phyloP scores from a whole-genome alignment of 257 asterid species.

The Coffea eugenioides region DNA sequence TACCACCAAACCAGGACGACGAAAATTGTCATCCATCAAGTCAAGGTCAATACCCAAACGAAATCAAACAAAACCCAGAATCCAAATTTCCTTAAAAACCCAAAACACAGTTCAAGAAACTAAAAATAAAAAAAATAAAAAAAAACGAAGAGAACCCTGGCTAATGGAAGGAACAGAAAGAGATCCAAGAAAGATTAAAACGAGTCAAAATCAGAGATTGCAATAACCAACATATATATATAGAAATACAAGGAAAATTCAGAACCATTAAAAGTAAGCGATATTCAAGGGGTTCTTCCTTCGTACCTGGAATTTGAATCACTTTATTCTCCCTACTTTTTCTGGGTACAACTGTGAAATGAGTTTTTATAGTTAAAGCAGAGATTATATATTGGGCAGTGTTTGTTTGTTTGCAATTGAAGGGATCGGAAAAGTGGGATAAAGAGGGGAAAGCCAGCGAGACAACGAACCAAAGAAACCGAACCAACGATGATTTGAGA shows the following conservation, averaged over 20 bases:
- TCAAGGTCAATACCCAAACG: neutral
- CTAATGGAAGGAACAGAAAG: neutral
- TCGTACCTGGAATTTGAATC: conserved; percentile 19
- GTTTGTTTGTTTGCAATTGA: neutral
- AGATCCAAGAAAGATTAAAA: conserved; percentile 8
- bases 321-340: neutral
- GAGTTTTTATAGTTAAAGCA: neutral
- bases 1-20: conserved; percentile 28
- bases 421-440: neutral
- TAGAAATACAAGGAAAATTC: neutral
- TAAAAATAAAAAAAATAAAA: neutral
- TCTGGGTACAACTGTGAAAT: neutral
- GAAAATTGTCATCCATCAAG: conserved; percentile 20
- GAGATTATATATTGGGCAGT: no score
- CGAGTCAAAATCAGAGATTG: conserved; percentile 1
- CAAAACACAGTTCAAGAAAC: neutral
- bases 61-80: conserved; percentile 3
- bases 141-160: conserved; percentile 2
- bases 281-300: conserved; percentile 5
- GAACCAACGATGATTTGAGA: neutral
- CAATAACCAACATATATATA: neutral
- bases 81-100: neutral
- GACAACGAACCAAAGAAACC: neutral
- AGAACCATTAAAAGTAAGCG: conserved; percentile 5
- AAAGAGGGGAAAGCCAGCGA: neutral